Evolutionary conservation across 2,329 filamentous ascomycete genomes (phyloP).

Genomic region (Lasiodiplodia citricola): DNA sequence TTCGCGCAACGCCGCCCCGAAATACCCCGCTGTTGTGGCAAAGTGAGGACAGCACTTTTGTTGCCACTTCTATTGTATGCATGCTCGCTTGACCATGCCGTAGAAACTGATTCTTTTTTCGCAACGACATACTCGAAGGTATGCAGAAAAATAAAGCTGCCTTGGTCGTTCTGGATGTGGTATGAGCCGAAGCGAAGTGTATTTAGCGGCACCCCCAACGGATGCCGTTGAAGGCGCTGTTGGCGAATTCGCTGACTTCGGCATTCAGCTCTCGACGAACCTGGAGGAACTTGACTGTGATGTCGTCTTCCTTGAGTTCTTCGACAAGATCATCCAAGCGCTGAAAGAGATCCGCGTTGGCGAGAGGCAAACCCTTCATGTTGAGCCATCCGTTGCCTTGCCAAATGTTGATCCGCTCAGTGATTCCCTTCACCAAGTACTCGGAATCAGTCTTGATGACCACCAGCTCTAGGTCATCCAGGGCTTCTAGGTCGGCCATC

Average conservation of each 20-base stretch:
- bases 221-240: background rate
- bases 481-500: background rate
- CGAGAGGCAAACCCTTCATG: background rate
- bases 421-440: background rate
- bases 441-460: constrained; percentile 9
- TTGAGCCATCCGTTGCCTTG: background rate
- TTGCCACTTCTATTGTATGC: background rate
- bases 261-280: constrained; percentile 2
- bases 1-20: background rate
- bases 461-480: background rate
- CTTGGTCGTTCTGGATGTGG: background rate
- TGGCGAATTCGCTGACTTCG: background rate
- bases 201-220: background rate
- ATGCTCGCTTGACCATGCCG: background rate
- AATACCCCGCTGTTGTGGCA: background rate
- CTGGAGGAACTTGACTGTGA: background rate
- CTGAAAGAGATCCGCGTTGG: background rate
- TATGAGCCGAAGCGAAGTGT: background rate
- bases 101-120: background rate
- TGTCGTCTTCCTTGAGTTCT: background rate
- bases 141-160: background rate
- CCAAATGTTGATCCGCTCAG: background rate
- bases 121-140: background rate
- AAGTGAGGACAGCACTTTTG: background rate
- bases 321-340: background rate